Evolutionary conservation across 352 stramenopile species (phyloP).

Genomic region (Blastocystis sp.): DNA sequence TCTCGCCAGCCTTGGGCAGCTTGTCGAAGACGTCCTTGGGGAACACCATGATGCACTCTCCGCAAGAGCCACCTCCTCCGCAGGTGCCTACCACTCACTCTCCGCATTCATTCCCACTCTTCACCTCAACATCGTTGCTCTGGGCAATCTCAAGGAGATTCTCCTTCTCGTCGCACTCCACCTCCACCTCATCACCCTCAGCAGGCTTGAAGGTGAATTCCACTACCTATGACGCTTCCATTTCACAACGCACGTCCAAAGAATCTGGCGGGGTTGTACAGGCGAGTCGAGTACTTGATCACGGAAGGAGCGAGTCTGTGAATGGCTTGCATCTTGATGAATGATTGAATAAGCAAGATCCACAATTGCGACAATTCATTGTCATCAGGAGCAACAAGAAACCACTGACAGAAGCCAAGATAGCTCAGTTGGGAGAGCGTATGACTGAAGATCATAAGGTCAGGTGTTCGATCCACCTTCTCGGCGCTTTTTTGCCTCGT

Average conservation of each 20-base stretch:
- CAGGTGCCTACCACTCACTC: conserved; percentile 10
- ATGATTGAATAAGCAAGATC: neutral
- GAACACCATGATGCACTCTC: conserved; percentile 45
- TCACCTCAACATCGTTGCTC: conserved; percentile 54
- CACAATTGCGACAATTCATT: neutral
- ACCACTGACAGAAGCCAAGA: neutral
- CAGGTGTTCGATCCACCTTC: conserved; percentile 57
- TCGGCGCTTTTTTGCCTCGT: conserved; percentile 41
- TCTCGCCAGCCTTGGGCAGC: conserved; percentile 48
- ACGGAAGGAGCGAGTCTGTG: neutral
- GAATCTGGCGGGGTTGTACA: conserved; percentile 9
- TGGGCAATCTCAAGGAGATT: conserved; percentile 42
- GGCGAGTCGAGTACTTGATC: neutral
- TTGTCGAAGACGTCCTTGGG: conserved; percentile 54
- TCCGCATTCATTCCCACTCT: neutral
- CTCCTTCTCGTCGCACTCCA: conserved; percentile 36
- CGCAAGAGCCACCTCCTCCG: conserved; percentile 27
- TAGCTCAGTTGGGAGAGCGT: conserved; percentile 57
- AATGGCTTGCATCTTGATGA: conserved; percentile 22
- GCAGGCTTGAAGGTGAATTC: conserved; percentile 53
- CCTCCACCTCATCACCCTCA: conserved; percentile 41
- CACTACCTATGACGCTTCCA: neutral
- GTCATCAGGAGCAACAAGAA: neutral
- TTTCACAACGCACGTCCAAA: neutral
- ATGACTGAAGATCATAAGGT: conserved; percentile 58